Evolutionary conservation across 352 stramenopile species (phyloP), one percentile per base, ranked within the genome.

Genomic region (Phytophthora brassicae): DNA sequence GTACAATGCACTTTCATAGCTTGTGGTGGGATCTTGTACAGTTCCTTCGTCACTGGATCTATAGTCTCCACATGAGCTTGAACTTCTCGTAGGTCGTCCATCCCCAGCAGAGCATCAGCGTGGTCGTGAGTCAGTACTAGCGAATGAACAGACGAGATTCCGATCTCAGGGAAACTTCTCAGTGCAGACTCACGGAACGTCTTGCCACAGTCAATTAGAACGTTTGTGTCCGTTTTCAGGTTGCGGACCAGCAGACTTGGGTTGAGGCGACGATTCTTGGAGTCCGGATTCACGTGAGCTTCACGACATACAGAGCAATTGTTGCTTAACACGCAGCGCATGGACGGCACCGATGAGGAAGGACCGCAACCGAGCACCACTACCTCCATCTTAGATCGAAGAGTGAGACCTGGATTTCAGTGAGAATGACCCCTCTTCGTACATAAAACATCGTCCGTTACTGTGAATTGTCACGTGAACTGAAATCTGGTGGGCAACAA

Each of bases 181-280:
- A 95, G 68, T 38, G 86, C 75, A 7, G 78, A 64, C 53, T 94
- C 81, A n/a, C 85, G 81, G 63, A 96, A 96, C 17, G 88, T 96
- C 60, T 96, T 96, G 54, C 88, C 88, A 62, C 82, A 93, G 67
- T 96, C 88, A 31, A 96, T 81, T 42, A 95, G 80, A 17, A 95
- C 72, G 54, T 92, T 90, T 17, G 55, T 58, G 48, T 72, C 47
- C 3, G 19, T 55, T 8, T 49, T 57, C 12, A 77, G 48, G 64
- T 86, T 74, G 24, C 80, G 83, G 33, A 95, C 75, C 28, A 95
- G 77, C 50, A 95, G 57, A 60, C 81, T 91, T 42, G 86, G 86
- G 45, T 94, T 95, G 31, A 89, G 57, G 19, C 86, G 84, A 29
- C 84, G 84, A 63, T 95, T 95, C 50, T 79, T 87, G 17, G 84